Base-by-base conservation (phyloP, 2,329 filamentous ascomycete genomes). In the Drechslerella stenobrocha region DNA sequence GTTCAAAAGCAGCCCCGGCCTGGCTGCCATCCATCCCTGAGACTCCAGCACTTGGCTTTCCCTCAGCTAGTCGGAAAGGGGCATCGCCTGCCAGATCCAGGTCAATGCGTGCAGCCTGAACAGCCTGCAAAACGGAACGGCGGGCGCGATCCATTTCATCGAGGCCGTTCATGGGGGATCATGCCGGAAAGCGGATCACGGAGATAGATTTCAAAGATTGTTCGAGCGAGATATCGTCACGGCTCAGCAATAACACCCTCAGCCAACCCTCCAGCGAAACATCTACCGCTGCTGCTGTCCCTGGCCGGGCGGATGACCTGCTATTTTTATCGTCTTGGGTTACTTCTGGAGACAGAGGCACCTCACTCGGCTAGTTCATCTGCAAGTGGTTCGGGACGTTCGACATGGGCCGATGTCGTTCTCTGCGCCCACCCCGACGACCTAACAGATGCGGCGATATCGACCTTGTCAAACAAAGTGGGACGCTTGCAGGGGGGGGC, bases 281-380 rank as follows among this genome's bases (percentile, higher is more conserved):
- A 26, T 40, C 8, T 3, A 24, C 42, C 4, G n/a, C 18, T 52
- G 15, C 15, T 18, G 26, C 34, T 22, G n/a, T n/a, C 18, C 7
- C 47, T 18, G 32, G 48, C 40, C 8, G 18, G 24, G 48, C 34
- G 18, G 26, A 28, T 18, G 40, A 45, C 26, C 40, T 20, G 52
- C 60, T 65, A 65, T 65, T 65, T 65, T 65, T 65, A 65, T 52
- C 60, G 7, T 35, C 35, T 11, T 53, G 52, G 57, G 34, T 52
- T 58, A 52, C 50, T 46, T 46, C 40, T 34, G 34, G 24, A 37
- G 28, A 59, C 46, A 35, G 24, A 50, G 40, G 34, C 44, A 26
- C 26, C 32, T 47, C 37, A 46, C 24, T 22, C 22, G 45, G 37
- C 52, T 46, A 46, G 11, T 18, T 18, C 13, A 37, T 42, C 11